Evolutionary conservation across 2,329 filamentous ascomycete species (phyloP).

Genomic region (Fusarium piperis): DNA sequence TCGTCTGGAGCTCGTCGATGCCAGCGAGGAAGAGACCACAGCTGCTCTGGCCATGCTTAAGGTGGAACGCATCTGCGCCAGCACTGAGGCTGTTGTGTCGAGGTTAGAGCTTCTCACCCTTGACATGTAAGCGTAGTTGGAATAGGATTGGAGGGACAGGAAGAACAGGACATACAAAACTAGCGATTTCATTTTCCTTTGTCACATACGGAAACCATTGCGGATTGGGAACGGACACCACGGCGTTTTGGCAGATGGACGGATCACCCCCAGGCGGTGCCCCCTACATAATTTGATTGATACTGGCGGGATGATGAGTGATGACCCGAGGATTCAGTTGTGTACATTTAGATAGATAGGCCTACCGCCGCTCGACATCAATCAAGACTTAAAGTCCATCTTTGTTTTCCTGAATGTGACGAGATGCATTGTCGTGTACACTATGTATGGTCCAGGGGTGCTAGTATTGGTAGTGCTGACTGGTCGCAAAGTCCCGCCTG

Average conservation of each 20-base stretch:
- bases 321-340: constrained; percentile 40
- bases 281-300: constrained; percentile 37
- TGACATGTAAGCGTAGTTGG: constrained; percentile 41
- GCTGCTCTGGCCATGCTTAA: constrained; percentile 59
- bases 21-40: constrained; percentile 58
- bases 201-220: constrained; percentile 32
- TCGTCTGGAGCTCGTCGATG: constrained; percentile 72
- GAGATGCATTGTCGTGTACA: neutral
- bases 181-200: constrained; percentile 40
- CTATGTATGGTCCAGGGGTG: neutral
- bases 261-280: constrained; percentile 24
- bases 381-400: constrained; percentile 22
- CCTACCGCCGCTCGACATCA: constrained; percentile 39
- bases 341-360: constrained; percentile 45
- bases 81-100: constrained; percentile 48
- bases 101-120: constrained; percentile 51
- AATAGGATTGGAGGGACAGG: neutral
- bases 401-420: neutral
- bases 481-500: neutral
- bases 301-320: constrained; percentile 39
- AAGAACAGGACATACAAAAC: constrained; percentile 30
- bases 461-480: neutral
- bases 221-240: constrained; percentile 30
- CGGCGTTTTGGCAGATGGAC: constrained; percentile 39
- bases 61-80: constrained; percentile 59